Conservation (phyloP, 139 green algal species). For the Closterium sp. region DNA sequence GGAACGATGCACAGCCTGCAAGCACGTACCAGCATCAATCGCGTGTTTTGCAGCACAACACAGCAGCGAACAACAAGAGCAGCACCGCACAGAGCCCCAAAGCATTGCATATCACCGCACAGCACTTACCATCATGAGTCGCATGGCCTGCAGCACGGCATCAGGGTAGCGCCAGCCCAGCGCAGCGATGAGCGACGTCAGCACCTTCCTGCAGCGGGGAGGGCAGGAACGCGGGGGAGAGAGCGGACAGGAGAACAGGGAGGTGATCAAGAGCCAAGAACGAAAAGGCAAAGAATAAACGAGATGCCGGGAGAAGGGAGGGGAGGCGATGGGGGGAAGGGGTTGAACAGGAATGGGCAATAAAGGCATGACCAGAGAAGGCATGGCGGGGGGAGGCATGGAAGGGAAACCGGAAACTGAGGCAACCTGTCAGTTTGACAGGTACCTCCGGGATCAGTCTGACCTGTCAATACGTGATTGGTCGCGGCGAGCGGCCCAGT, state of each 20-base stretch:
- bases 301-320: background rate
- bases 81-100: too few relatives aligned
- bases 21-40: background rate
- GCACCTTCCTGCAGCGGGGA: background rate
- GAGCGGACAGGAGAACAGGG: background rate
- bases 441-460: background rate
- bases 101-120: background rate
- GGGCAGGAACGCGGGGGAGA: too few relatives aligned
- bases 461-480: background rate
- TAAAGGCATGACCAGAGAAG: background rate
- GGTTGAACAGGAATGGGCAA: background rate
- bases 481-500: background rate
- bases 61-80: too few relatives aligned
- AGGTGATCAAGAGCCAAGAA: background rate
- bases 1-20: background rate
- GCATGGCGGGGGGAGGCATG: background rate
- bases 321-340: background rate
- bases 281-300: background rate
- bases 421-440: background rate
- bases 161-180: background rate
- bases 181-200: background rate
- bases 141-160: background rate
- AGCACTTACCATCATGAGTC: background rate
- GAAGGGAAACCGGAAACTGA: background rate
- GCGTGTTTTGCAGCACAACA: background rate